Evolutionary conservation across 352 stramenopile genomes (phyloP).

Genomic region (Phytophthora podocarpi): DNA sequence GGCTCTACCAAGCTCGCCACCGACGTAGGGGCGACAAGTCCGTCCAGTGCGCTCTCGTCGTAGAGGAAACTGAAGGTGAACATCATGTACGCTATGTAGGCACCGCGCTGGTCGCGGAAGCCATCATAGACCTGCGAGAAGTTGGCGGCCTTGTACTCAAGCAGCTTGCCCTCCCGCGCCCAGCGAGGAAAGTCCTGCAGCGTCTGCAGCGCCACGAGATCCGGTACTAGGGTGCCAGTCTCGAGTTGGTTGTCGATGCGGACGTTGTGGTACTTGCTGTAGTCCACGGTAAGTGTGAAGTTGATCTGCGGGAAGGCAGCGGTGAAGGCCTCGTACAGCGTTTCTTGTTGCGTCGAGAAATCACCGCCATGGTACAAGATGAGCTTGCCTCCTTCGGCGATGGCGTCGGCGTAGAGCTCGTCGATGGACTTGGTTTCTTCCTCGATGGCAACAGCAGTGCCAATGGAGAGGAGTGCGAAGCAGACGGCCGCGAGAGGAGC

Average conservation of each 20-base stretch:
- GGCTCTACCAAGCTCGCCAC: constrained; percentile 38
- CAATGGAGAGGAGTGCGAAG: constrained; percentile 1
- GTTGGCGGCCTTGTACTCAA: constrained; percentile 47
- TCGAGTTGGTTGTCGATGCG: constrained; percentile 67
- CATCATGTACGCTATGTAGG: constrained; percentile 44
- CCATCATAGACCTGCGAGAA: constrained; percentile 58
- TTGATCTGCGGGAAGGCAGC: constrained; percentile 66
- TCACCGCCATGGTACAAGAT: constrained; percentile 51
- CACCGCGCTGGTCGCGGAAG: no score
- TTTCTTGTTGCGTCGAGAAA: constrained; percentile 30
- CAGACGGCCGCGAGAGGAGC: neutral
- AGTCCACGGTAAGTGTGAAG: constrained; percentile 55
- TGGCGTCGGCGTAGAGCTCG: constrained; percentile 50
- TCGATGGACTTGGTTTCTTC: constrained; percentile 52
- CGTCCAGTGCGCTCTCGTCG: constrained; percentile 30
- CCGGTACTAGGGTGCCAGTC: constrained; percentile 38
- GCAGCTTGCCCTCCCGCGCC: constrained; percentile 34
- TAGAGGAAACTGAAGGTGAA: constrained; percentile 49
- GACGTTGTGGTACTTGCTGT: no score
- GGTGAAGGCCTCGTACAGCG: constrained; percentile 30
- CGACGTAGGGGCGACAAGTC: constrained; percentile 11
- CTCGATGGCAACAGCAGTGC: constrained; percentile 8
- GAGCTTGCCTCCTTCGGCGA: constrained; percentile 53
- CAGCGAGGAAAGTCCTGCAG: constrained; percentile 54
- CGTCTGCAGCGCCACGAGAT: constrained; percentile 46